Evolutionary conservation across 169 alveolate species (phyloP).

Genomic region (Babesia ovis): DNA sequence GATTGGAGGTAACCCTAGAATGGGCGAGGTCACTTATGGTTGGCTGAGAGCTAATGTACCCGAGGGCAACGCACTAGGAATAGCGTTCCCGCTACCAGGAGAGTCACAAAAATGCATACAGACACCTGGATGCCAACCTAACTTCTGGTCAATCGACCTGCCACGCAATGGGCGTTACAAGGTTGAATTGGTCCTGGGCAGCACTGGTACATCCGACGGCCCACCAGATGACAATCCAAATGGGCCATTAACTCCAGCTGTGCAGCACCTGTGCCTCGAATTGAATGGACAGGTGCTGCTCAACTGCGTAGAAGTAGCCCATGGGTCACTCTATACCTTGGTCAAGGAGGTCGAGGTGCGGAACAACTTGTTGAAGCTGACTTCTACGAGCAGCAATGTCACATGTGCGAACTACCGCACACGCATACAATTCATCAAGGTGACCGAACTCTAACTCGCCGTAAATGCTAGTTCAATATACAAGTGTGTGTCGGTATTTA

Average conservation of each 20-base stretch:
- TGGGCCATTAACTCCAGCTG: not conserved
- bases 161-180: slow-evolving; percentile 61
- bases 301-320: slow-evolving; percentile 24
- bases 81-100: slow-evolving; percentile 55
- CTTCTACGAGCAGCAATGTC: slow-evolving; percentile 56
- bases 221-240: not conserved
- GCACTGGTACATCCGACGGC: not conserved
- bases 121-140: slow-evolving; percentile 59
- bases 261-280: slow-evolving; percentile 45
- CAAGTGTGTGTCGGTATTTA: slow-evolving; percentile 1
- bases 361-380: slow-evolving; percentile 49
- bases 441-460: slow-evolving; percentile 17
- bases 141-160: slow-evolving; percentile 67
- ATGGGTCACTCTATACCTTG: slow-evolving; percentile 47
- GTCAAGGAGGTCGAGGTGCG: slow-evolving; percentile 62
- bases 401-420: slow-evolving; percentile 28
- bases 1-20: slow-evolving; percentile 22
- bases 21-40: slow-evolving; percentile 48
- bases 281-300: slow-evolving; percentile 52
- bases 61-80: slow-evolving; percentile 33
- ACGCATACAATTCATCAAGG: slow-evolving; percentile 25
- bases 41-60: slow-evolving; percentile 33
- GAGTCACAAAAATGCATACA: slow-evolving; percentile 52
- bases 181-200: slow-evolving; percentile 58
- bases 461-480: slow-evolving; percentile 3